phyloP scores from a whole-genome alignment of 495 filamentous ascomycete genomes.

The Thermothielavioides terrestris region DNA sequence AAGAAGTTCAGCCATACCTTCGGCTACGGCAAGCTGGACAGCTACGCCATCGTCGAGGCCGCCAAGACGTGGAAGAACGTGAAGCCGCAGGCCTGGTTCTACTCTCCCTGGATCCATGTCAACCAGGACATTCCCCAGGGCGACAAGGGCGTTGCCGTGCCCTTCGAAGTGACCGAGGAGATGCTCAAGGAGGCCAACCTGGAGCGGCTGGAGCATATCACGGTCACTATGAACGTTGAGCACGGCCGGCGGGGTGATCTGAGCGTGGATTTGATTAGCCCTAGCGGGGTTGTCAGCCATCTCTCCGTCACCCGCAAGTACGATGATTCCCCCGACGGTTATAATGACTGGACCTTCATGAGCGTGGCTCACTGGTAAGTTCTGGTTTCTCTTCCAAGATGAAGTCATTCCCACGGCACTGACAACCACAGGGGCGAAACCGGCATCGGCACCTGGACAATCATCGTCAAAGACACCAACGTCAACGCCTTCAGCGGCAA shows the following conservation, averaged over 20 bases:
- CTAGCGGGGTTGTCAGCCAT: slow-evolving; percentile 71
- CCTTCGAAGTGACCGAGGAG: slow-evolving; percentile 65
- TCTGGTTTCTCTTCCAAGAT: neutral
- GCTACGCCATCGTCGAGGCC: slow-evolving; percentile 73
- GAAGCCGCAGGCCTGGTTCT: slow-evolving; percentile 96
- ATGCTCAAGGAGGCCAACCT: slow-evolving; percentile 77
- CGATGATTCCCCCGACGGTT: slow-evolving; percentile 61
- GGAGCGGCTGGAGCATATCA: slow-evolving; percentile 82
- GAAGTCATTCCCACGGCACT: slow-evolving; percentile 16
- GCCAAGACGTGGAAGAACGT: slow-evolving; percentile 80
- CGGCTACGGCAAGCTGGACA: slow-evolving; percentile 91
- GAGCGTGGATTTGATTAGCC: slow-evolving; percentile 85
- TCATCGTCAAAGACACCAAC: slow-evolving; percentile 78
- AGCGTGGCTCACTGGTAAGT: slow-evolving; percentile 84
- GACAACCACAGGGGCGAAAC: slow-evolving; percentile 65
- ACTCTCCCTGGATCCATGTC: slow-evolving; percentile 86
- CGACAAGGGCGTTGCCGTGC: slow-evolving; percentile 64
- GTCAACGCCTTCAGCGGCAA: slow-evolving; percentile 68
- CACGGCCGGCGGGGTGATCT: slow-evolving; percentile 83
- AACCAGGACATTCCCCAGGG: slow-evolving; percentile 82
- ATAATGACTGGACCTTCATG: slow-evolving; percentile 98
- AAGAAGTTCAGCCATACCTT: slow-evolving; percentile 86
- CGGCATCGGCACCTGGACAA: slow-evolving; percentile 79
- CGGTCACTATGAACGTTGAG: slow-evolving; percentile 91
- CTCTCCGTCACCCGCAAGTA: slow-evolving; percentile 61